Evolutionary conservation across 1,139 yeast species (phyloP), one percentile per base, ranked within the genome.

Genomic region (Lodderomyces margitis): DNA sequence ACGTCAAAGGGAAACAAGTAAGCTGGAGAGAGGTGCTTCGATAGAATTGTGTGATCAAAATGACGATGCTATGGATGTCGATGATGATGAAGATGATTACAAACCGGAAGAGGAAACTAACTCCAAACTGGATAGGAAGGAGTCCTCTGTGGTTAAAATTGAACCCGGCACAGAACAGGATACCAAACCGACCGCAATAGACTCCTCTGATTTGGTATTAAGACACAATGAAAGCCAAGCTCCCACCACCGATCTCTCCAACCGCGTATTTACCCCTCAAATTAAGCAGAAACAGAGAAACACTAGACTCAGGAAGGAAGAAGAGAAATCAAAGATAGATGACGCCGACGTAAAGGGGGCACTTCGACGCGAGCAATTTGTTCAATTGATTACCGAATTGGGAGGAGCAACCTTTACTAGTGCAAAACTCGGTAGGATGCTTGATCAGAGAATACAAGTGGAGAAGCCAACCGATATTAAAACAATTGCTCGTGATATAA

Each of bases 401-500:
- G 78, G 75, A 4, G 79, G 79, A n/a, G 71, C 68, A 0, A 58
- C 68, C 0, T 61, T 62, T 40, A 67, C 74, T 10, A 58, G 65
- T 10, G 60, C 64, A 1, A 59, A 58, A 12, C 57, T 77, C 17
- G 56, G 69, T 36, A 58, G 71, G 16, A 42, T 47, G 9, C 47
- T 78, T 14, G 78, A 77, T 38, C 54, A 57, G 35, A 44, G 52
- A 12, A 51, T 77, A 38, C 66, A 65, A 3, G 58, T 56, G 19
- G 53, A 60, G 2, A 72, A 78, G 10, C 44, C 52, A 0, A 70
- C 79, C 2, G 83, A 78, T 52, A 61, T 64, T 42, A 71, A 70
- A 44, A 78, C 83, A 0, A 44, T 77, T 6, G 64, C 66, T 1
- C 62, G 78, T 37, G 83, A 78, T 52, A 66, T 75, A 1, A 54